A percentile compares a stretch with the other conserved stretches of the same genome.
Evolutionary conservation across 257 asterid species (phyloP).

Genomic region (Solanum appendiculatum): DNA sequence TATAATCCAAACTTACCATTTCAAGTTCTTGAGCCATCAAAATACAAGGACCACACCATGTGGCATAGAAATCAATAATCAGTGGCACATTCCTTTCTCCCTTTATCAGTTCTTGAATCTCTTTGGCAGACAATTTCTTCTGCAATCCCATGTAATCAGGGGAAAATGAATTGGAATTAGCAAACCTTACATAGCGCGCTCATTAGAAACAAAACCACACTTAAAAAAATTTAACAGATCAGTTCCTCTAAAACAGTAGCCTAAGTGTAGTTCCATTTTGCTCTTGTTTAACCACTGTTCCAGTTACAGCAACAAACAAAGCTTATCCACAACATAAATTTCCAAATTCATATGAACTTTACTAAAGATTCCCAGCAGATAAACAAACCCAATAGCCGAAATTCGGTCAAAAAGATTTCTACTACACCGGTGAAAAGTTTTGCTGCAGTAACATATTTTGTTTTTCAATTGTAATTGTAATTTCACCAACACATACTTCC

Average conservation of each 20-base stretch:
- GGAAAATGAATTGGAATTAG: background rate
- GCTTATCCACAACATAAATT: background rate
- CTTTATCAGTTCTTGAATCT: conserved; percentile 68
- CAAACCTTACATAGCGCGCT: background rate
- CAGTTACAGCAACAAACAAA: background rate
- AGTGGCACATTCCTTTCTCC: conserved; percentile 79
- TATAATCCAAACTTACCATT: conserved; percentile 46
- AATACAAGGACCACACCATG: conserved; percentile 99
- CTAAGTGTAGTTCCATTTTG: background rate
- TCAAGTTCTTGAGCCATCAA: conserved; percentile 98
- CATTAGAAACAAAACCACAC: background rate
- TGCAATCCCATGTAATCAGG: conserved; percentile 11
- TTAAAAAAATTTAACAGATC: background rate
- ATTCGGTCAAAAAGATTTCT: background rate
- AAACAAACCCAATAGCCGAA: background rate
- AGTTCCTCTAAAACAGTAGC: background rate
- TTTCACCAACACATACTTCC: background rate
- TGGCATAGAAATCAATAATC: conserved; percentile 83
- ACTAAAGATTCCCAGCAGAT: background rate
- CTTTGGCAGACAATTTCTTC: conserved; percentile 80
- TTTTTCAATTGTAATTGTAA: background rate
- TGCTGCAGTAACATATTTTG: background rate
- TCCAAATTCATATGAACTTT: background rate
- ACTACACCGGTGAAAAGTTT: background rate
- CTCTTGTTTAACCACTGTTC: background rate